A percentile compares a stretch with the other conserved stretches of the same genome.
phyloP scores from a whole-genome alignment of 1,139 yeast genomes.

The Pneumocystis jirovecii region DNA sequence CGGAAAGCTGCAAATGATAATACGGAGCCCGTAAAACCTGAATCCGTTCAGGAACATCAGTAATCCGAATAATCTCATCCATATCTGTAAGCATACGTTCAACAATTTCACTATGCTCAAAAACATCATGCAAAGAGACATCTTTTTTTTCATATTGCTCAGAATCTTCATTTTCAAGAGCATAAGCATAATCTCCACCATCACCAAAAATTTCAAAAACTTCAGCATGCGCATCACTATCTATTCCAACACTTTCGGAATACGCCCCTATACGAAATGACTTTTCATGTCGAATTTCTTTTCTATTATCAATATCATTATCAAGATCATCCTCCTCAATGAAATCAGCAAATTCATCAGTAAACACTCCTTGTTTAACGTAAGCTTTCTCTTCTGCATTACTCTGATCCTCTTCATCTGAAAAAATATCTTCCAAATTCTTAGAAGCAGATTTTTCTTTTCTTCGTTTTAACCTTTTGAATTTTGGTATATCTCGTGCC shows the following conservation, averaged over 20 bases:
- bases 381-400: constrained; percentile 28
- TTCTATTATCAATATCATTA: constrained; percentile 45
- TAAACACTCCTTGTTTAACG: constrained; percentile 23
- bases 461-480: constrained; percentile 67
- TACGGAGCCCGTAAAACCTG: constrained; percentile 55
- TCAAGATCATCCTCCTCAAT: constrained; percentile 94
- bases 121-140: constrained; percentile 63
- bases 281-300: constrained; percentile 23
- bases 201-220: constrained; percentile 91
- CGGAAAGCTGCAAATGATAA: constrained; percentile 46
- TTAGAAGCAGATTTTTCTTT: constrained; percentile 22
- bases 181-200: constrained; percentile 97
- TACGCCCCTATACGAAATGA: constrained; percentile 28
- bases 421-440: constrained; percentile 64
- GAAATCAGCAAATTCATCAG: constrained; percentile 86
- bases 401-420: constrained; percentile 59
- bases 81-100: constrained; percentile 84
- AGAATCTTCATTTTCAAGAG: constrained; percentile 45
- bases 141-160: constrained; percentile 30
- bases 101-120: constrained; percentile 84
- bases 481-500: constrained; percentile 30
- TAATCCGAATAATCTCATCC: constrained; percentile 73
- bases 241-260: constrained; percentile 59
- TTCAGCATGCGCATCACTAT: constrained; percentile 84
- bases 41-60: constrained; percentile 84